Conservation (phyloP, 805 yeast species). For the Priceomyces melissophilus region DNA sequence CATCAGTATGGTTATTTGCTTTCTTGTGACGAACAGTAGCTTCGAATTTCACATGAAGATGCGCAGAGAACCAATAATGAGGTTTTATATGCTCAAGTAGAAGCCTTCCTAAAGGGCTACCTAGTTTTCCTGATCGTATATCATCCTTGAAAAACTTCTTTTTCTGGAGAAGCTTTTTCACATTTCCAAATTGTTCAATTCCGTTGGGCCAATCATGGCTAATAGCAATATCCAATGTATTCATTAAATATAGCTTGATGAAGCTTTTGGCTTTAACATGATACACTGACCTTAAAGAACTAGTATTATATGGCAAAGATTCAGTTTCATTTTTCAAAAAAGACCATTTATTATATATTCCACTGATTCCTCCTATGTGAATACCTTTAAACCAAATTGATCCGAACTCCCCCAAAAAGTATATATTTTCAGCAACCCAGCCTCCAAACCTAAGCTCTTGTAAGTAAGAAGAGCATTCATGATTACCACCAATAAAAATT, state of each 20-base stretch:
- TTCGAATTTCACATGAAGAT: constrained; percentile 70
- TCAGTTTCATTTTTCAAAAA: constrained; percentile 42
- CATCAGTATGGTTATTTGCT: neutral
- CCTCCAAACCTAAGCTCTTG: constrained; percentile 80
- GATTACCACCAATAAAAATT: constrained; percentile 90
- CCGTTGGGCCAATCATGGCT: constrained; percentile 96
- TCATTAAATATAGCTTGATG: constrained; percentile 48
- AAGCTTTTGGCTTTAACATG: constrained; percentile 70
- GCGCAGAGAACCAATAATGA: constrained; percentile 81
- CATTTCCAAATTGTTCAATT: constrained; percentile 63
- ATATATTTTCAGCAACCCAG: constrained; percentile 87
- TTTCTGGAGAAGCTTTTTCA: constrained; percentile 40
- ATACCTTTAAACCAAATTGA: constrained; percentile 73
- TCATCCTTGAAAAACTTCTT: constrained; percentile 74
- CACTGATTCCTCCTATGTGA: constrained; percentile 78
- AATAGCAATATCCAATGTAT: constrained; percentile 52
- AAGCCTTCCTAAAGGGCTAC: constrained; percentile 64
- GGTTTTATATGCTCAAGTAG: constrained; percentile 60
- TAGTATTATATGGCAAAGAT: constrained; percentile 45
- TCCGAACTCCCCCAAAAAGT: constrained; percentile 76
- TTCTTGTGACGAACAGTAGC: constrained; percentile 48
- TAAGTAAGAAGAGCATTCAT: constrained; percentile 81
- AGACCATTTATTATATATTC: constrained; percentile 59
- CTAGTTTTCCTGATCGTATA: constrained; percentile 56
- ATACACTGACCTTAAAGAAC: constrained; percentile 56